Conservation (phyloP, 768 basidiomycete genomes). For the Sutorius australiensis region DNA sequence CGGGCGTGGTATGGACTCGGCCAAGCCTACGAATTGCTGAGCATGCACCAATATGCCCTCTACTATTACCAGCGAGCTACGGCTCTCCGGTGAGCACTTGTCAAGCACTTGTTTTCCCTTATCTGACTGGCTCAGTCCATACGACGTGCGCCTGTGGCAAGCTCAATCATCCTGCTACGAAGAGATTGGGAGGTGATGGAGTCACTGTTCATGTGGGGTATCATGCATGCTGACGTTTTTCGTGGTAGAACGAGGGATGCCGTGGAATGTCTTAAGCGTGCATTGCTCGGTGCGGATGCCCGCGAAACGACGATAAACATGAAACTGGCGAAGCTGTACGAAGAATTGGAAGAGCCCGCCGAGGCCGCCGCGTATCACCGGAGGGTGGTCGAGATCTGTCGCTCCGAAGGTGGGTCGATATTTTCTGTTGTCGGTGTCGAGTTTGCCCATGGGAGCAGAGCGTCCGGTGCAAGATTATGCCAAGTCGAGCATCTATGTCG, state of each 20-base stretch:
- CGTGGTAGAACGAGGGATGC: constrained; percentile 73
- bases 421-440: constrained; percentile 2
- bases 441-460: constrained; percentile 33
- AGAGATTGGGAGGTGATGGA: constrained; percentile 73
- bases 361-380: constrained; percentile 80
- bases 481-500: constrained; percentile 80
- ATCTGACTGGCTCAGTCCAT: constrained; percentile 56
- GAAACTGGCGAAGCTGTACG: constrained; percentile 71
- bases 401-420: constrained; percentile 40
- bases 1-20: constrained; percentile 98
- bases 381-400: constrained; percentile 67
- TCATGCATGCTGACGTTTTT: constrained; percentile 2
- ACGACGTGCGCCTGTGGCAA: constrained; percentile 95
- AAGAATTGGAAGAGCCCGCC: constrained; percentile 57
- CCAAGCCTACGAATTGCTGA: constrained; percentile 94
- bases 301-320: constrained; percentile 70
- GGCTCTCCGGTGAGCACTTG: constrained; percentile 63
- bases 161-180: constrained; percentile 93
- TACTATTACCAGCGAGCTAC: constrained; percentile 97
- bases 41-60: constrained; percentile 95
- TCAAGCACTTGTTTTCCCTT: neutral
- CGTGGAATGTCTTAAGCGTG: constrained; percentile 87
- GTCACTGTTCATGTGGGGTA: neutral
- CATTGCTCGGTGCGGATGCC: constrained; percentile 76
- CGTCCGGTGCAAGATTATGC: constrained; percentile 76